Conservation (phyloP, 78 protist genomes). For the Dictyostelium capitatum region DNA sequence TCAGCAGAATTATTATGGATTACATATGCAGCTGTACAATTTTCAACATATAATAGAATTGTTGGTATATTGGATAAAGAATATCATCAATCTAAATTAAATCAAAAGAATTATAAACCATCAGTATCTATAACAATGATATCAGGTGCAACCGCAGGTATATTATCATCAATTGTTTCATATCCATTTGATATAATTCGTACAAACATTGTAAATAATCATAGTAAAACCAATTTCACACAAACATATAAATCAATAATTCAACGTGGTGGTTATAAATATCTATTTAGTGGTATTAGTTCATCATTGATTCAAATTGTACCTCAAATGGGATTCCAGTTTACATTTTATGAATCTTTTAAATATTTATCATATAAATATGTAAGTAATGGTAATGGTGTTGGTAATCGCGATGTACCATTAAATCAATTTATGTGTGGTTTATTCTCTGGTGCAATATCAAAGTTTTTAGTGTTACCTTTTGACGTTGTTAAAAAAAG, state of each 20-base stretch:
- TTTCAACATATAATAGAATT: conserved; percentile 8
- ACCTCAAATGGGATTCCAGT: conserved; percentile 67
- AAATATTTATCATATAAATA: conserved; percentile 6
- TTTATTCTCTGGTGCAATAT: conserved; percentile 49
- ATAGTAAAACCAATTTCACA: not conserved
- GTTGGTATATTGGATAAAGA: conserved; percentile 18
- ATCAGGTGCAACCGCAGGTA: conserved; percentile 42
- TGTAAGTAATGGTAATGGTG: not conserved
- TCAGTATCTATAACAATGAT: not conserved
- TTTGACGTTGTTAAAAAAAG: conserved; percentile 69
- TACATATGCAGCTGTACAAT: conserved; percentile 33
- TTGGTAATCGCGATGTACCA: not conserved
- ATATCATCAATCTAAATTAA: not conserved
- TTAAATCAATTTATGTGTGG: conserved; percentile 48
- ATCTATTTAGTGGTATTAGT: conserved; percentile 24
- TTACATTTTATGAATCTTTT: conserved; percentile 54
- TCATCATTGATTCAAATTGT: conserved; percentile 57
- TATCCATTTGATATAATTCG: conserved; percentile 68
- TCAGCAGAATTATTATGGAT: conserved; percentile 71
- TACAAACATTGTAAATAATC: conserved; percentile 48
- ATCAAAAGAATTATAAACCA: conserved; percentile 35
- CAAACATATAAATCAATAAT: not conserved
- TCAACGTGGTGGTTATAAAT: not conserved
- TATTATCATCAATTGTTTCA: conserved; percentile 16
- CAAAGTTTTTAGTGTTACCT: conserved; percentile 72